These are phyloP conservation scores for Globisporangium polare DNA, from an alignment of 352 stramenopile species.

Conservation along the genomic window DNA sequence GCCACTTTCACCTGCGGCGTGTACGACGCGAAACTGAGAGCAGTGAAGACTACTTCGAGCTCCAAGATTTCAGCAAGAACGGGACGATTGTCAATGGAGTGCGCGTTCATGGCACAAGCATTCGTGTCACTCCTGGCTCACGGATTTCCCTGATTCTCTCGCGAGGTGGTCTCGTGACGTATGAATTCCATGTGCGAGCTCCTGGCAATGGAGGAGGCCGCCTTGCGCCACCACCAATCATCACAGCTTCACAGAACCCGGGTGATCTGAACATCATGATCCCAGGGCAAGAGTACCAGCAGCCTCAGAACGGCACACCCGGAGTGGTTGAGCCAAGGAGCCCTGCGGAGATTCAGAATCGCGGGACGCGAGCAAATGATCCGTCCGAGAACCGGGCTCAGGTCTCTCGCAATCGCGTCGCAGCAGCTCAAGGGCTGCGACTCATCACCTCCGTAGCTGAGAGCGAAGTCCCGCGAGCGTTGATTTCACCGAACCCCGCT, in stretches of 20 bases:
- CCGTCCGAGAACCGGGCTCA: conserved; percentile 19
- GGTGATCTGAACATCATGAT: conserved; percentile 43
- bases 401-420: conserved; percentile 26
- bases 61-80: conserved; percentile 90
- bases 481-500: conserved; percentile 84
- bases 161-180: conserved; percentile 76
- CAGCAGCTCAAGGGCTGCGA: conserved; percentile 63
- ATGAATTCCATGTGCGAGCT: conserved; percentile 77
- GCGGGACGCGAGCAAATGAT: conserved; percentile 36
- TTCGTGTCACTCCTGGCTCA: conserved; percentile 62
- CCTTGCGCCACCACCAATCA: conserved; percentile 43
- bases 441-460: conserved; percentile 81
- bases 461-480: conserved; percentile 69
- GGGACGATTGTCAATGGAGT: conserved; percentile 88
- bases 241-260: conserved; percentile 37
- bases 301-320: conserved; percentile 35
- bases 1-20: conserved; percentile 80
- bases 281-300: conserved; percentile 70
- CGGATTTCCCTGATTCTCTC: conserved; percentile 86
- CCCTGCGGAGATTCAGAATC: conserved; percentile 81
- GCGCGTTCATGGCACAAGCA: conserved; percentile 72
- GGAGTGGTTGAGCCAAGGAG: conserved; percentile 49
- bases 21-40: conserved; percentile 48
- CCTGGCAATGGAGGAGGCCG: conserved; percentile 8
- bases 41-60: conserved; percentile 64